Evolutionary conservation across 106 monocot genomes (phyloP).

Genomic region (Phalaenopsis aphrodite): DNA sequence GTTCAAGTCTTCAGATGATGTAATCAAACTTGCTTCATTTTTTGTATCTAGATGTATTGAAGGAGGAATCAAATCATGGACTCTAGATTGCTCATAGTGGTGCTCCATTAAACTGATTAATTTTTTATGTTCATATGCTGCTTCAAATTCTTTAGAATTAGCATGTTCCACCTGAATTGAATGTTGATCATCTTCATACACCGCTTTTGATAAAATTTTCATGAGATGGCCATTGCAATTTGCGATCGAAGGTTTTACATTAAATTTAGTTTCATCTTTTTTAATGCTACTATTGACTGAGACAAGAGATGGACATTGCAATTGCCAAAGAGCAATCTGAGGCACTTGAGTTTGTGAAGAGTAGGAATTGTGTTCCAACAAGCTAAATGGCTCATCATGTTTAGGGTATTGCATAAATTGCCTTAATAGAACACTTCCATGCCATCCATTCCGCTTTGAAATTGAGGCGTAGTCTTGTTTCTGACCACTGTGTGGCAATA

Average conservation of each 20-base stretch:
- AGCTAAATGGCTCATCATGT: conserved; percentile 30
- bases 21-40: conserved; percentile 24
- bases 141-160: conserved; percentile 19
- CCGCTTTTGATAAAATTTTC: background rate
- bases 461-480: conserved; percentile 21
- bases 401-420: conserved; percentile 50
- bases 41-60: conserved; percentile 12
- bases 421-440: conserved; percentile 18
- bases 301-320: conserved; percentile 16
- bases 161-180: conserved; percentile 34
- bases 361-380: conserved; percentile 27
- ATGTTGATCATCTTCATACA: conserved; percentile 4
- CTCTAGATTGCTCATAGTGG: no score
- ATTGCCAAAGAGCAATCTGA: conserved; percentile 14
- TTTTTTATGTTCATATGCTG: conserved; percentile 3
- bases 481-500: conserved; percentile 16
- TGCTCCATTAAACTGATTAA: no score
- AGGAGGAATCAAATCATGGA: conserved; percentile 10
- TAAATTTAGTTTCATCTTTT: conserved; percentile 11
- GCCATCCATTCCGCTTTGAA: conserved; percentile 23
- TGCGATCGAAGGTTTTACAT: conserved; percentile 22
- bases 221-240: conserved; percentile 14
- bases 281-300: conserved; percentile 15
- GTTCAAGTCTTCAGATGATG: conserved; percentile 42
- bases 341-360: conserved; percentile 17